Evolutionary conservation across 257 asterid species (phyloP).

Genomic region (Solanum chiquidenum): DNA sequence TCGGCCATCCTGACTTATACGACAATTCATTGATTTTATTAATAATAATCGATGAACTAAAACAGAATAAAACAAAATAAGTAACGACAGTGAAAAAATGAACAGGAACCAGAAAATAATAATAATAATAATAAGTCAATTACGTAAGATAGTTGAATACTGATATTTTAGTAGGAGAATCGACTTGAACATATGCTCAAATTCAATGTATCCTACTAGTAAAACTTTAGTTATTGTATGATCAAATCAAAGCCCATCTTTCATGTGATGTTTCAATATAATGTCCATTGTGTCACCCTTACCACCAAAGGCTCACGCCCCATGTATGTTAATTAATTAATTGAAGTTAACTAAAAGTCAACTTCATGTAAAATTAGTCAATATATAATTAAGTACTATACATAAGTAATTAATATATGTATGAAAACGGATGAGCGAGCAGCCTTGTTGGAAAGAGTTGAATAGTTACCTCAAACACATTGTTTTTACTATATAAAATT

Average conservation of each 20-base stretch:
- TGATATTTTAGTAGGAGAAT: neutral
- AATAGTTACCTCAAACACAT: neutral
- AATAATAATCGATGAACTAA: fast-evolving
- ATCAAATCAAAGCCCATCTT: neutral
- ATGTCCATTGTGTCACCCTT: neutral
- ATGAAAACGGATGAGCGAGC: neutral
- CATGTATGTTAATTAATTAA: neutral
- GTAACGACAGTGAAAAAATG: neutral
- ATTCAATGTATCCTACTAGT: neutral
- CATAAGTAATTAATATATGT: neutral
- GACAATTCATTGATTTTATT: no score
- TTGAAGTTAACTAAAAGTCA: neutral
- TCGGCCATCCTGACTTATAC: constrained; percentile 78
- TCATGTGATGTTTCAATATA: neutral
- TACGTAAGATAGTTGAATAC: neutral
- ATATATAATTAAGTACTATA: neutral
- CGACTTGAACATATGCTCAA: neutral
- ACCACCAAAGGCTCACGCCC: neutral
- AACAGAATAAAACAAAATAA: neutral
- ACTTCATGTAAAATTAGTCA: neutral
- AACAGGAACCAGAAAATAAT: neutral
- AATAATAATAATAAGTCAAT: neutral
- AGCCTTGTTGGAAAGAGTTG: neutral
- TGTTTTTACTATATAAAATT: neutral
- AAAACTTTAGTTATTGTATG: neutral